Base-by-base conservation (phyloP, 164 flowering plant species). In the Buxus sempervirens region DNA sequence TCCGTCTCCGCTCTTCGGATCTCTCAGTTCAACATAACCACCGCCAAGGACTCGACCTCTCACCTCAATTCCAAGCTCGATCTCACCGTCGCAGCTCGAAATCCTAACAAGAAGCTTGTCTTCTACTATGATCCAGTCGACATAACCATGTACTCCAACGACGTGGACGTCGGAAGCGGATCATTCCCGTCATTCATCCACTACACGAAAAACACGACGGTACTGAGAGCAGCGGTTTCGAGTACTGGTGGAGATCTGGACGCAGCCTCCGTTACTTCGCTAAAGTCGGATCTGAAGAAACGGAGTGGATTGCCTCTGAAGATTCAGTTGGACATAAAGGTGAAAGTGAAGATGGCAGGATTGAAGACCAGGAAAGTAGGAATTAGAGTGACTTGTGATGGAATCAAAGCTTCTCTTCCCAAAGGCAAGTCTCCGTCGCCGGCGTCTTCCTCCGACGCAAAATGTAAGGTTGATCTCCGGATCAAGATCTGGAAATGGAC, bases 401-500 rank as follows among this genome's bases (percentile, higher is more conserved):
- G 85, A 19, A 75, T 83, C 21, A 67, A 51, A 26, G 83, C 71
- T 0, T 68, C 70, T 4, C 66, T 18, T 38, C 83, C 84, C 6
- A 62, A 76, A 18, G 89, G 86, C 9, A 83, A 78, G 48, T 25
- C 79, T 26, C 62, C 90, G 69, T 66, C 82, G 51, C 54, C 63
- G 24, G 90, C 88, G 13, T 68, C 81, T 14, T 79, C 81, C 0
- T 36, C 80, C 4, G 62, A 65, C 9, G 83, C 77, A 0, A 84
- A 83, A 72, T 88, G 94, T 49, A 81, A 84, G 76, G 87, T 83
- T 25, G 87, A 87, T 71, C 54, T 81, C 18, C 75, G 89, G 45
- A 45, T 88, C 77, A 88, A 83, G 89, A 85, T 88, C 81, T 85
- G 88, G 88, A 84, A 76, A 60, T 82, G 85, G 84, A 86, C 86